A percentile compares a stretch with the other conserved stretches of the same genome.
phyloP scores from a whole-genome alignment of 2,329 filamentous ascomycete genomes.

The Cryphonectria nitschkei region DNA sequence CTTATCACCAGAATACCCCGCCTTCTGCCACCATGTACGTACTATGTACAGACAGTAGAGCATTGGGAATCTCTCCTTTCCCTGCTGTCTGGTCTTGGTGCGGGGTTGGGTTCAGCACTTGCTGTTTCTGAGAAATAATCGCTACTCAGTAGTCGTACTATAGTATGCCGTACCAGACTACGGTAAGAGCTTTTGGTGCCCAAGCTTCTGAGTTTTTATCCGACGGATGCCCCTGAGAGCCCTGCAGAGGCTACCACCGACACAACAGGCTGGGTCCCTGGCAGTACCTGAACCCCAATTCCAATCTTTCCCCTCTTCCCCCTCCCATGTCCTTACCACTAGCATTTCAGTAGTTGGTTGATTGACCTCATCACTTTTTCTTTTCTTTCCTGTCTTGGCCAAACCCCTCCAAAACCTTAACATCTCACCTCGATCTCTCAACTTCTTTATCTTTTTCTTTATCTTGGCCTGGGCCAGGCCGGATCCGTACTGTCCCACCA shows the following conservation, averaged over 20 bases:
- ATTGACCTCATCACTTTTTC: not conserved
- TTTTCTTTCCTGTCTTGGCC: not conserved
- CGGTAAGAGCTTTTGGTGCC: too few species aligned
- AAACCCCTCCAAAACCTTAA: not conserved
- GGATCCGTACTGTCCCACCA: not conserved
- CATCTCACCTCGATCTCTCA: not conserved
- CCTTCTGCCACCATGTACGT: too few species aligned
- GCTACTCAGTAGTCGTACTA: too few species aligned
- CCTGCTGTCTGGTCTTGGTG: too few species aligned
- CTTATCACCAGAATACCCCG: not conserved
- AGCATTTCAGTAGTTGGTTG: not conserved
- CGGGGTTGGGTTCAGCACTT: not conserved
- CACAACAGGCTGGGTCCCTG: not conserved
- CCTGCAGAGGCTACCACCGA: not conserved
- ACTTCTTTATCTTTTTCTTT: not conserved
- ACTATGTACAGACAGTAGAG: too few species aligned
- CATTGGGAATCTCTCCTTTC: too few species aligned
- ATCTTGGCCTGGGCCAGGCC: not conserved
- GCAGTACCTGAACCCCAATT: not conserved
- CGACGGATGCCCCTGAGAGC: not conserved
- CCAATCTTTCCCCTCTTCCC: not conserved
- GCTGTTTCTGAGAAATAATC: not conserved
- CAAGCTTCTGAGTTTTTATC: not conserved
- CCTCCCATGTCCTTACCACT: too few species aligned
- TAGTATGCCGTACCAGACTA: too few species aligned